Evolutionary conservation across 1,139 yeast species (phyloP).

Genomic region (Sugiyamaella paludigena): DNA sequence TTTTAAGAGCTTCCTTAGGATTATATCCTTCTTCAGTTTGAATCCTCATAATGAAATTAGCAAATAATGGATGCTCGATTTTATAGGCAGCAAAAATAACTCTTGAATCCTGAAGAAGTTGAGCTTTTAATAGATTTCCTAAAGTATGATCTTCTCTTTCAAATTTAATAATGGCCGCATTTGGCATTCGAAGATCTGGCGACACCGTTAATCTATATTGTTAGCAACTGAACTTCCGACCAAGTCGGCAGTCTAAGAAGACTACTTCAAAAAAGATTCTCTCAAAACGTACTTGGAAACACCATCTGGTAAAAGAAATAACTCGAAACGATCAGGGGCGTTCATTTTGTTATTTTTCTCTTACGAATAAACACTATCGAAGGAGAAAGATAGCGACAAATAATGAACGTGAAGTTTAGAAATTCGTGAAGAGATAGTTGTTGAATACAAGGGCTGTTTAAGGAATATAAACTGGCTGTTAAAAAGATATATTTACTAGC

Average conservation of each 20-base stretch:
- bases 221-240: not conserved
- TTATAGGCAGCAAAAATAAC: conserved; percentile 96
- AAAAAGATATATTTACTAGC: no score
- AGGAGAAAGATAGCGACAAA: no score
- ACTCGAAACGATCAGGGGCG: conserved; percentile 98
- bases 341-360: conserved; percentile 54
- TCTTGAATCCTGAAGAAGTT: conserved; percentile 76
- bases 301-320: conserved; percentile 95
- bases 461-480: no score
- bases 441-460: not conserved
- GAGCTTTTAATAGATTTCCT: conserved; percentile 85
- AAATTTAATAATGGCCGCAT: conserved; percentile 86
- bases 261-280: not conserved
- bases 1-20: conserved; percentile 84
- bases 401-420: not conserved
- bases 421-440: not conserved
- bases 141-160: conserved; percentile 98
- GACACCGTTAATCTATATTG: conserved; percentile 63
- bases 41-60: conserved; percentile 86
- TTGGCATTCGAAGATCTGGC: conserved; percentile 94
- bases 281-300: conserved; percentile 51
- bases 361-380: no score
- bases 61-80: conserved; percentile 95
- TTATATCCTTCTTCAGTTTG: conserved; percentile 95
- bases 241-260: not conserved